phyloP scores from a whole-genome alignment of 805 yeast genomes.

The Saturnispora zaruensis region DNA sequence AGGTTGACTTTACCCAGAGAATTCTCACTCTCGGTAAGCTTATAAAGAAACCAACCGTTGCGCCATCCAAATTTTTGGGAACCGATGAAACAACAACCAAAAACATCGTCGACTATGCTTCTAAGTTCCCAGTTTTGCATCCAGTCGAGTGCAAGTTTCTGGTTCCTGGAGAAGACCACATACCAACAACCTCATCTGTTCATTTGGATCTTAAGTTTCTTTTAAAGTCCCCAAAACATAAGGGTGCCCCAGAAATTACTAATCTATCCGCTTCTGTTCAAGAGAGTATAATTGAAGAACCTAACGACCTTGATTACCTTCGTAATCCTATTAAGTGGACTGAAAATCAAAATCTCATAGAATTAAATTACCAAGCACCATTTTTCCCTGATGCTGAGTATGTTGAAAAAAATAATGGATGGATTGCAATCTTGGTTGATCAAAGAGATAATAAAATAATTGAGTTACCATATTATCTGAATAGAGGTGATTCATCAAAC shows the following conservation, averaged over 20 bases:
- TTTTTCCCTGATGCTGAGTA: conserved; percentile 54
- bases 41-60: conserved; percentile 47
- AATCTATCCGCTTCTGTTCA: conserved; percentile 29
- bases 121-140: conserved; percentile 58
- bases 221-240: conserved; percentile 64
- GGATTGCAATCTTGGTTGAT: conserved; percentile 61
- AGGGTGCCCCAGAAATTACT: conserved; percentile 41
- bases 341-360: conserved; percentile 59
- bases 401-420: conserved; percentile 31
- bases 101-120: conserved; percentile 46
- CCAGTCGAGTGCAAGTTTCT: conserved; percentile 62
- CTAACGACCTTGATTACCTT: conserved; percentile 54
- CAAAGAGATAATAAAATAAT: conserved; percentile 77
- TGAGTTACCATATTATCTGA: conserved; percentile 53
- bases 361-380: conserved; percentile 56
- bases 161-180: conserved; percentile 77
- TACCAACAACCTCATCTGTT: conserved; percentile 64
- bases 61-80: conserved; percentile 49
- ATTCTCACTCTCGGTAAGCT: conserved; percentile 63
- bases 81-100: conserved; percentile 32
- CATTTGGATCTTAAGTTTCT: conserved; percentile 70
- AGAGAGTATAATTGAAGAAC: conserved; percentile 39
- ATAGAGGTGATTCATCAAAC: conserved; percentile 47
- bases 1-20: conserved; percentile 41
- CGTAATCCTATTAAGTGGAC: conserved; percentile 64